Evolutionary conservation across 768 basidiomycete genomes (phyloP).

Genomic region (Russula vinacea): DNA sequence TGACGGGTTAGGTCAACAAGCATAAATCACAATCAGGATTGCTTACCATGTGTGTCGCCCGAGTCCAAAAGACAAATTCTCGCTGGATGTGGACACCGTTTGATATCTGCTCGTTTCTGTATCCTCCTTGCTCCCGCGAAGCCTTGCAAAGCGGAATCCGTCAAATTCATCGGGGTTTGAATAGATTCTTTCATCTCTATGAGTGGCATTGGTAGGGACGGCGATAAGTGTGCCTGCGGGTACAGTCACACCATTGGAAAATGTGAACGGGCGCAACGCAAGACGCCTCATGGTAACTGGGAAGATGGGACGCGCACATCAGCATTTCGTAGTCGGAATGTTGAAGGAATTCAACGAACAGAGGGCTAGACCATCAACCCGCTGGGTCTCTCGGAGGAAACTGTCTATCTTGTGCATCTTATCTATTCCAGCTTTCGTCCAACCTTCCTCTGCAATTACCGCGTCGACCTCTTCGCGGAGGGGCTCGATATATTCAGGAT

Average conservation of each 20-base stretch:
- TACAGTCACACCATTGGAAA: slow-evolving; percentile 40
- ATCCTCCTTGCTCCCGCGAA: slow-evolving; percentile 31
- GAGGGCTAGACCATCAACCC: slow-evolving; percentile 26
- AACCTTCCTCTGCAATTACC: slow-evolving; percentile 18
- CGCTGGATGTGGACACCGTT: not conserved
- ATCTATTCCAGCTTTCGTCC: slow-evolving; percentile 12
- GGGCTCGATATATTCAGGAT: slow-evolving; percentile 31
- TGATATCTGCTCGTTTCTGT: not conserved
- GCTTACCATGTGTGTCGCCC: not conserved
- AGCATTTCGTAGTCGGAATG: too few species aligned
- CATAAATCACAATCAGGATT: too few species aligned
- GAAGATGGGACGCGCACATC: not conserved
- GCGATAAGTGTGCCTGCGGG: slow-evolving; percentile 42
- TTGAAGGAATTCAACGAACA: not conserved
- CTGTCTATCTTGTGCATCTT: slow-evolving; percentile 38
- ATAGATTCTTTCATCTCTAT: slow-evolving; percentile 44
- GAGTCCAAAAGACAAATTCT: too few species aligned
- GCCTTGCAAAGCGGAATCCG: slow-evolving; percentile 32
- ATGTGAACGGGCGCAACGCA: slow-evolving; percentile 33
- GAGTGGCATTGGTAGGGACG: slow-evolving; percentile 36
- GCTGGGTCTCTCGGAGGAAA: slow-evolving; percentile 37
- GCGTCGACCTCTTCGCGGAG: slow-evolving; percentile 32
- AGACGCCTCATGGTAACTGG: slow-evolving; percentile 31
- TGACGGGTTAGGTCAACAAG: not conserved
- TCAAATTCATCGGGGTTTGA: slow-evolving; percentile 42